These are phyloP conservation scores for Cercospora zeina DNA, from an alignment of 2,329 filamentous ascomycete species.

Conservation along the genomic window DNA sequence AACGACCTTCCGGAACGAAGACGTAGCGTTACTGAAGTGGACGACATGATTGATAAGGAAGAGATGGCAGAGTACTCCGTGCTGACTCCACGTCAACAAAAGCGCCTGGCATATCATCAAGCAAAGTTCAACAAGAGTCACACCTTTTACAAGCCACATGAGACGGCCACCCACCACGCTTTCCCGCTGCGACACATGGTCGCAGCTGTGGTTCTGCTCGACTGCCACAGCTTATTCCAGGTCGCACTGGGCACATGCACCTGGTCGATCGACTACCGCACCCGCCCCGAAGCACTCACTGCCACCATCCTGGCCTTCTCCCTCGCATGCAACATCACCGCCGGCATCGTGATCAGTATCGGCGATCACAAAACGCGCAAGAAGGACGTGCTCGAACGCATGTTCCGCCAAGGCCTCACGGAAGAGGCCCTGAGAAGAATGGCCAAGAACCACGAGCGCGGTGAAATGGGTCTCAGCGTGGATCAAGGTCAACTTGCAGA, in stretches of 20 bases:
- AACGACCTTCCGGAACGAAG: constrained; percentile 63
- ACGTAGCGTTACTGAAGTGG: constrained; percentile 31
- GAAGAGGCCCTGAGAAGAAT: constrained; percentile 60
- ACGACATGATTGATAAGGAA: constrained; percentile 50
- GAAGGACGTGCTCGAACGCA: constrained; percentile 77
- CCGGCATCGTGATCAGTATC: constrained; percentile 72
- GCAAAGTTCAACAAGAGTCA: constrained; percentile 78
- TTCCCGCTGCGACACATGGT: constrained; percentile 75
- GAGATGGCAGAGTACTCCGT: constrained; percentile 58
- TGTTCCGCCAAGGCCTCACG: constrained; percentile 76
- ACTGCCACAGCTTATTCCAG: constrained; percentile 77
- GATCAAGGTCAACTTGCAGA: constrained; percentile 25
- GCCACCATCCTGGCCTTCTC: constrained; percentile 78
- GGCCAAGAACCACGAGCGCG: constrained; percentile 31
- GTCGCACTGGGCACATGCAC: constrained; percentile 76
- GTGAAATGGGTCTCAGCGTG: constrained; percentile 26
- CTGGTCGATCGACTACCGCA: constrained; percentile 72
- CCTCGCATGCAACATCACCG: constrained; percentile 74
- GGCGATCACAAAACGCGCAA: constrained; percentile 77
- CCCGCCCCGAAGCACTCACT: constrained; percentile 70
- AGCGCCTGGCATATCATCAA: constrained; percentile 72
- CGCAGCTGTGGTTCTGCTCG: constrained; percentile 74
- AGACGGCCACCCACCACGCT: constrained; percentile 76
- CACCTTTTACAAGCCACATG: constrained; percentile 86
- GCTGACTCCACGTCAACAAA: constrained; percentile 65